Conservation (phyloP, 805 yeast genomes). For the Nakazawaea anatomiae region DNA sequence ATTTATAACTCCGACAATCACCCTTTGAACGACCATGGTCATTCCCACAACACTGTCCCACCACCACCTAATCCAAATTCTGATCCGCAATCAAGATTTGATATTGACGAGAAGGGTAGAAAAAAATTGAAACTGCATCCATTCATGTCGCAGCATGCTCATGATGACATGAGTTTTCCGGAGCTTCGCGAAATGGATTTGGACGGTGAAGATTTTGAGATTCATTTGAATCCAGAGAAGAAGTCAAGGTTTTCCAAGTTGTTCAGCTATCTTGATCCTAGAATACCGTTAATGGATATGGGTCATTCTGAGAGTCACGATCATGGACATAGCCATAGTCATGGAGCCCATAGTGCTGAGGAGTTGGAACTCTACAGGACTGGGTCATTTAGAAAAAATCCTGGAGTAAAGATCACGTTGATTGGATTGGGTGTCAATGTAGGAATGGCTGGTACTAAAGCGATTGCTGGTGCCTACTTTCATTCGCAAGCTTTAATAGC, state of each 20-base stretch:
- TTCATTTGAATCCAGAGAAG: slow-evolving; percentile 18
- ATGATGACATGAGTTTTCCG: slow-evolving; percentile 16
- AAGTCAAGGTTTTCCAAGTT: slow-evolving; percentile 18
- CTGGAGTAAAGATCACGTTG: slow-evolving; percentile 92
- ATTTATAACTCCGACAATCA: not conserved
- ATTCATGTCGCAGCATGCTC: slow-evolving; percentile 9
- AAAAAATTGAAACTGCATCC: slow-evolving; percentile 11
- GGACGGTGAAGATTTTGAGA: slow-evolving; percentile 21
- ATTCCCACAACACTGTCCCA: slow-evolving; percentile 6
- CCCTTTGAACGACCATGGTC: slow-evolving; percentile 5
- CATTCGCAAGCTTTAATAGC: slow-evolving; percentile 94
- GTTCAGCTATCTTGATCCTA: slow-evolving; percentile 27
- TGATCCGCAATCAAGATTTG: slow-evolving; percentile 7
- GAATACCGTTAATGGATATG: slow-evolving; percentile 21
- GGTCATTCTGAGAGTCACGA: slow-evolving; percentile 13
- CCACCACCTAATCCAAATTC: slow-evolving; percentile 6
- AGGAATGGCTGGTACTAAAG: slow-evolving; percentile 81
- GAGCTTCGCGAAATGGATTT: slow-evolving; percentile 22
- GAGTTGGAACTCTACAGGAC: slow-evolving; percentile 39
- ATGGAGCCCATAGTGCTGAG: slow-evolving; percentile 31
- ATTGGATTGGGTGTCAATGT: slow-evolving; percentile 81
- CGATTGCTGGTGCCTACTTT: slow-evolving; percentile 83
- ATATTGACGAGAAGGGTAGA: slow-evolving; percentile 7
- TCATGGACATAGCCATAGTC: slow-evolving; percentile 34
- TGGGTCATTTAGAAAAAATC: slow-evolving; percentile 49